phyloP scores from a whole-genome alignment of 179 eudicot genomes.

The Silene noctiflora region DNA sequence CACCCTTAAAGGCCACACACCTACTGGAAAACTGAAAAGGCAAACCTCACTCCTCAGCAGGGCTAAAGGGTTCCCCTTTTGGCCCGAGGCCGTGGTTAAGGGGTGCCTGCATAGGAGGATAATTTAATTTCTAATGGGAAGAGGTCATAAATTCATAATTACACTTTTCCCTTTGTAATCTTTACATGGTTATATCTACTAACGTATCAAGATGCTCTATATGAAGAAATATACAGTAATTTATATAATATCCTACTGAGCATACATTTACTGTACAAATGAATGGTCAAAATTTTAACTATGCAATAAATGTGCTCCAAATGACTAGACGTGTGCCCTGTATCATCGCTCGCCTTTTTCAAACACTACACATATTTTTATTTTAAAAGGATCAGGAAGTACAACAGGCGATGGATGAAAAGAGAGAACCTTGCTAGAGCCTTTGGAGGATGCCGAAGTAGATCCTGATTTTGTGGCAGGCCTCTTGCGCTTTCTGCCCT shows the following conservation, averaged over 20 bases:
- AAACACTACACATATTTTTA: too few species aligned
- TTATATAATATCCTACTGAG: background rate
- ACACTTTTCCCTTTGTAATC: background rate
- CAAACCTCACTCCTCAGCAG: background rate
- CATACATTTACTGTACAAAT: background rate
- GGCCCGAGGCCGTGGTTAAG: background rate
- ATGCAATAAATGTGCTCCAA: background rate
- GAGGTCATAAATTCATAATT: background rate
- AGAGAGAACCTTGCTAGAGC: slow-evolving; percentile 60
- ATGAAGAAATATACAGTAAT: background rate
- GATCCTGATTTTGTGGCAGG: slow-evolving; percentile 40
- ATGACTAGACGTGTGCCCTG: background rate
- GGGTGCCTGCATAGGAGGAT: background rate
- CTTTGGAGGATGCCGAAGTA: slow-evolving; percentile 47
- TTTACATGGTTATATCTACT: background rate
- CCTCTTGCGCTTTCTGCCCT: slow-evolving; percentile 87
- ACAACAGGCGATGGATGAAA: background rate
- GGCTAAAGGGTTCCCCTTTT: too few species aligned
- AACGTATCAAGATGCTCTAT: background rate
- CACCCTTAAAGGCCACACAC: too few species aligned
- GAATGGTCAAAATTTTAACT: background rate
- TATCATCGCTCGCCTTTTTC: too few species aligned
- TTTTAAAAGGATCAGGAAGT: background rate
- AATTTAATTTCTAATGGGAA: background rate
- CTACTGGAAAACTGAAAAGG: background rate